Evolutionary conservation across 106 monocot genomes (phyloP).

Genomic region (Gastrodia elata): DNA sequence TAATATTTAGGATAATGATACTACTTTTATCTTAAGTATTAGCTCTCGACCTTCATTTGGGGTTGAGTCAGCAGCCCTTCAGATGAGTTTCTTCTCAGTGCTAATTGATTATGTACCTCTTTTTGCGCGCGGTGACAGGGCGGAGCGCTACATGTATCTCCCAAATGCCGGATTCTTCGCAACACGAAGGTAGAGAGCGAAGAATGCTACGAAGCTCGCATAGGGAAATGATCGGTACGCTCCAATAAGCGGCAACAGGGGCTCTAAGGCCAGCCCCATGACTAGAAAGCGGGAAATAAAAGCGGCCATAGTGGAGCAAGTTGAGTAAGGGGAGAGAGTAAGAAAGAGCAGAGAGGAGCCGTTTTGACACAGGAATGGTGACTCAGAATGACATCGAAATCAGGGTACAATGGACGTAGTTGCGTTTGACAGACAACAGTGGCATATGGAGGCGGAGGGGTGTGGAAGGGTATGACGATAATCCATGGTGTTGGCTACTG

Average conservation of each 20-base stretch:
- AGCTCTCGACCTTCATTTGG: too few relatives aligned
- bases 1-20: too few relatives aligned
- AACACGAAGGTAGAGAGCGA: slow-evolving; percentile 82
- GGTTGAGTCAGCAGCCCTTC: too few relatives aligned
- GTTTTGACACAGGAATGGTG: slow-evolving; percentile 44
- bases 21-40: too few relatives aligned
- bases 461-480: slow-evolving; percentile 5
- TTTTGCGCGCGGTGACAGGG: too few relatives aligned
- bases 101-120: too few relatives aligned
- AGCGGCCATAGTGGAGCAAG: slow-evolving; percentile 71
- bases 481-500: not conserved
- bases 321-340: slow-evolving; percentile 81
- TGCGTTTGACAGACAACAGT: not conserved
- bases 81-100: too few relatives aligned
- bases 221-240: slow-evolving; percentile 59
- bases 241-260: slow-evolving; percentile 48
- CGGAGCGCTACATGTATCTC: too few relatives aligned
- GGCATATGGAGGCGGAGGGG: slow-evolving; percentile 10
- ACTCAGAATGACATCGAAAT: slow-evolving; percentile 21
- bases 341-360: slow-evolving; percentile 51
- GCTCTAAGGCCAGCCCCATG: slow-evolving; percentile 34
- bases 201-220: slow-evolving; percentile 75
- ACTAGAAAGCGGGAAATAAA: slow-evolving; percentile 55
- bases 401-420: not conserved
- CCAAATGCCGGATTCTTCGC: slow-evolving; percentile 53